Percentiles rank a stretch among this genome's conserved stretches.
phyloP scores from a whole-genome alignment of 306 rosid genomes.

The Phaseolus lunatus region DNA sequence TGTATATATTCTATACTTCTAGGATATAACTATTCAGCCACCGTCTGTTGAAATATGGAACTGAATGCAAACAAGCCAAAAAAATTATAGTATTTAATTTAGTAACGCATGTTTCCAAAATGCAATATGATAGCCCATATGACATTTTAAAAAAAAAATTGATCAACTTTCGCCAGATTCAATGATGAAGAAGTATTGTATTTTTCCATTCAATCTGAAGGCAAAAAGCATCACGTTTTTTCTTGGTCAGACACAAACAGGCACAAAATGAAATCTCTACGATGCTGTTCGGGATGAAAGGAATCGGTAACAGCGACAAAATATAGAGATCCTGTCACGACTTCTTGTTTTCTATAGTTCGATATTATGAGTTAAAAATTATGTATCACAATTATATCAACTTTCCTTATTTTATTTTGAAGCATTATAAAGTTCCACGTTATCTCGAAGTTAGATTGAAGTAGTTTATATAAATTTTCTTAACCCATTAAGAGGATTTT shows the following conservation, averaged over 20 bases:
- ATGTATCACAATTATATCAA: not conserved
- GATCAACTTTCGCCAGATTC: not conserved
- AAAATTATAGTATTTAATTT: not conserved
- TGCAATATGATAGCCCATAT: not conserved
- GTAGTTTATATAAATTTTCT: no score
- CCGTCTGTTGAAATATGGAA: not conserved
- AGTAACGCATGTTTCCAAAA: not conserved
- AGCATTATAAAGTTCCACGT: not conserved
- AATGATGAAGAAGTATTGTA: not conserved
- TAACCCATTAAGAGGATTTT: no score
- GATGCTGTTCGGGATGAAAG: not conserved
- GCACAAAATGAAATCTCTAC: not conserved
- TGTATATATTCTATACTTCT: not conserved
- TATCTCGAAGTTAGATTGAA: no score
- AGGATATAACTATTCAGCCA: not conserved
- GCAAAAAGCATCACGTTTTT: not conserved
- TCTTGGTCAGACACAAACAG: not conserved
- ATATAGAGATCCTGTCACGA: not conserved
- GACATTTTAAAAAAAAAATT: not conserved
- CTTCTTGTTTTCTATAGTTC: not conserved
- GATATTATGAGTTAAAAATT: not conserved
- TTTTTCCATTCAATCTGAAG: not conserved
- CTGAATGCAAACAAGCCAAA: slow-evolving; percentile 2
- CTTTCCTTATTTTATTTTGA: not conserved
- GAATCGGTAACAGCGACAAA: not conserved